phyloP scores from a whole-genome alignment of 1,139 yeast genomes.

The Casaregolazyma suthepensis region DNA sequence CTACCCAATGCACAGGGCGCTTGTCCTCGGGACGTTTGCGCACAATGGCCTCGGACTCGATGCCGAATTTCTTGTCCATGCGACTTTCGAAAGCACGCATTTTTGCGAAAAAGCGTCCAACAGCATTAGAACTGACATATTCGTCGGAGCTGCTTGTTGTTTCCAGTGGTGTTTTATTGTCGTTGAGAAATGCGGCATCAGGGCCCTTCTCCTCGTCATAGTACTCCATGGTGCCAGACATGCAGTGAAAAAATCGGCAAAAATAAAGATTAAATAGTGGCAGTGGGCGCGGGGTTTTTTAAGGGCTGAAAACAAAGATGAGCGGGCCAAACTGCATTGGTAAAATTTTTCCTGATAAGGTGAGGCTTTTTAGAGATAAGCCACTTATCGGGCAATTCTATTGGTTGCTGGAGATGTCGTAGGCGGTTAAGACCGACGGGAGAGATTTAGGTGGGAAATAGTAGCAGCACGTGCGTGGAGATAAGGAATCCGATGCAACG shows the following conservation, averaged over 20 bases:
- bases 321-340: not conserved
- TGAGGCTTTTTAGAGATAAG: not conserved
- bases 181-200: not conserved
- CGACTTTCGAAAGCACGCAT: conserved; percentile 4
- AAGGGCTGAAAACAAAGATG: not conserved
- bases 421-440: not conserved
- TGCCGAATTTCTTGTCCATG: conserved; percentile 7
- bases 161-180: not conserved
- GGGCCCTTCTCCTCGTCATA: not conserved
- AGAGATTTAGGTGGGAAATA: too few species aligned
- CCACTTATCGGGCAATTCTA: not conserved
- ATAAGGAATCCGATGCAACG: not conserved
- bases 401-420: not conserved
- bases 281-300: not conserved
- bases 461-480: not conserved
- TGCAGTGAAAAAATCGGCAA: not conserved
- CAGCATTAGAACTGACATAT: not conserved
- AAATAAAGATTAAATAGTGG: not conserved
- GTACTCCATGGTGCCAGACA: not conserved
- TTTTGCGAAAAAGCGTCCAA: not conserved
- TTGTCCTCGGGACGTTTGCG: conserved; percentile 10
- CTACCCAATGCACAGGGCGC: conserved; percentile 9
- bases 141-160: not conserved
- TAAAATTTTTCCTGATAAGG: not conserved
- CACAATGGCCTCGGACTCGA: conserved; percentile 10